phyloP scores from a whole-genome alignment of 1,139 yeast genomes.

The Nakaseomyces bracarensis region DNA sequence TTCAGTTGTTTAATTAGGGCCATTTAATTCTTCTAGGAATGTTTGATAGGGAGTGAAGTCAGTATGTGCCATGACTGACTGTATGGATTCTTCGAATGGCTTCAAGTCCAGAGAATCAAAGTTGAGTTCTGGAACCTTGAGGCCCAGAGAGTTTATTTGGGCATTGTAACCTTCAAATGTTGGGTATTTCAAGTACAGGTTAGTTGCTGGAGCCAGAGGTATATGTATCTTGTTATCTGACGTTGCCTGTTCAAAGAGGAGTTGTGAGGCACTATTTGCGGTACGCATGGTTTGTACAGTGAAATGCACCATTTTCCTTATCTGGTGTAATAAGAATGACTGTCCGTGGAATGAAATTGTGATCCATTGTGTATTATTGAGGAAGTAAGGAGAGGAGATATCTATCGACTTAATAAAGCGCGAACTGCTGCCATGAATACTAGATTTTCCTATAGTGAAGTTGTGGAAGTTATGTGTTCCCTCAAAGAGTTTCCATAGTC shows the following conservation, averaged over 20 bases:
- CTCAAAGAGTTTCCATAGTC: constrained; percentile 54
- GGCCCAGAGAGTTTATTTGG: neutral
- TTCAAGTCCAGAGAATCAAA: neutral
- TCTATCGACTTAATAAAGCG: neutral
- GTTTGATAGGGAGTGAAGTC: neutral
- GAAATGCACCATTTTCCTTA: constrained; percentile 86
- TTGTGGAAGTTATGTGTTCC: constrained; percentile 90
- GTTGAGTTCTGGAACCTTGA: constrained; percentile 2
- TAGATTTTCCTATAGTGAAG: constrained; percentile 41
- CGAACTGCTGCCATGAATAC: neutral
- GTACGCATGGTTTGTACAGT: neutral
- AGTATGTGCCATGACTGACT: neutral
- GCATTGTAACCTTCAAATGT: constrained; percentile 7
- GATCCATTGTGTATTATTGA: constrained; percentile 62
- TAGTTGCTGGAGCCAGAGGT: constrained; percentile 7
- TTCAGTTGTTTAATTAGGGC: too few species aligned
- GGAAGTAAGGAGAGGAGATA: neutral
- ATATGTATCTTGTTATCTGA: neutral
- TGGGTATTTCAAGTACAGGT: constrained; percentile 2
- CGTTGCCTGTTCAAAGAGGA: neutral
- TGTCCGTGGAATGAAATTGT: constrained; percentile 89
- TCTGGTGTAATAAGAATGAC: constrained; percentile 93
- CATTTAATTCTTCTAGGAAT: neutral
- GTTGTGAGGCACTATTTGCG: neutral
- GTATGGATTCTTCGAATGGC: neutral